These are phyloP conservation scores for Talaromyces sp. DNA, from an alignment of 2,329 filamentous ascomycete genomes.

Conservation along the genomic window DNA sequence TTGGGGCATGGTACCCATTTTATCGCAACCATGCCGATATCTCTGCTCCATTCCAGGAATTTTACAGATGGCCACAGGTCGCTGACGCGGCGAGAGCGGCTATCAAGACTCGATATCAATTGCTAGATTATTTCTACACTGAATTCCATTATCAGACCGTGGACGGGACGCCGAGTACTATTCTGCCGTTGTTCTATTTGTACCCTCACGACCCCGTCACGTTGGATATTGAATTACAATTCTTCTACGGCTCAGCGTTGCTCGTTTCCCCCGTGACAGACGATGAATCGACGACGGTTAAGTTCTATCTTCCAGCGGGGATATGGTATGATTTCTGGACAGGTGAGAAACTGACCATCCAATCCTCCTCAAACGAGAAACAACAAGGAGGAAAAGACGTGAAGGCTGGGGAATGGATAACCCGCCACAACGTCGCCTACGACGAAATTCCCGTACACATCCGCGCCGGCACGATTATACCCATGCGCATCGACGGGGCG, in stretches of 20 bases:
- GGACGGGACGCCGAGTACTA: slow-evolving; percentile 56
- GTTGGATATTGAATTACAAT: slow-evolving; percentile 51
- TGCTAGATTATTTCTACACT: slow-evolving; percentile 76
- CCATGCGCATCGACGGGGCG: slow-evolving; percentile 48
- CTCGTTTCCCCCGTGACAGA: slow-evolving; percentile 54
- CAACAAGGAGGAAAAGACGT: slow-evolving; percentile 24
- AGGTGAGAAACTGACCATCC: background rate
- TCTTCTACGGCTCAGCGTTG: slow-evolving; percentile 56
- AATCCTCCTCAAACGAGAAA: slow-evolving; percentile 35
- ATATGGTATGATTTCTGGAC: slow-evolving; percentile 59
- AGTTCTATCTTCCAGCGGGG: slow-evolving; percentile 54
- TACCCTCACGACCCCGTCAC: slow-evolving; percentile 57
- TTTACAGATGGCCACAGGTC: slow-evolving; percentile 64
- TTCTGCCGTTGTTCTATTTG: slow-evolving; percentile 66
- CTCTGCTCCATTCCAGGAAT: slow-evolving; percentile 57
- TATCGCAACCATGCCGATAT: slow-evolving; percentile 67
- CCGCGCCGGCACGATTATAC: slow-evolving; percentile 56
- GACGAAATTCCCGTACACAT: slow-evolving; percentile 59
- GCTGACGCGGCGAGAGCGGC: slow-evolving; percentile 61
- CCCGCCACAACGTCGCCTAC: slow-evolving; percentile 42
- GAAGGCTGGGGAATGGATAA: slow-evolving; percentile 36
- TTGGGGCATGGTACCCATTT: slow-evolving; percentile 70
- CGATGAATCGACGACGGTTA: slow-evolving; percentile 49
- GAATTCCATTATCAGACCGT: slow-evolving; percentile 57
- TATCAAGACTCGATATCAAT: slow-evolving; percentile 64